phyloP scores from a whole-genome alignment of 1,284 basidiomycete species.

The Ceratobasidium theobromae region DNA sequence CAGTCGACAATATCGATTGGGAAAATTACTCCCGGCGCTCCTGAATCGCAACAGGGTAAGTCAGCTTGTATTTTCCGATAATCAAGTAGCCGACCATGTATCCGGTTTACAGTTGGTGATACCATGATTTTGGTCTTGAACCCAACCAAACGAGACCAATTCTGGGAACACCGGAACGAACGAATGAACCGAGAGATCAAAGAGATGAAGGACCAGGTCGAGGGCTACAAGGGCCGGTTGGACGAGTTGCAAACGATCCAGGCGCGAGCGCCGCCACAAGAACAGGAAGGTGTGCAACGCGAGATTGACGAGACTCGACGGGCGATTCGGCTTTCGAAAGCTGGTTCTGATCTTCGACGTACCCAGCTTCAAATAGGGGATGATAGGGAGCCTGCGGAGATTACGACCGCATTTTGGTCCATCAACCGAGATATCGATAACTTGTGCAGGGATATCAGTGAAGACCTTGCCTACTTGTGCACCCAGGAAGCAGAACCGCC shows the following conservation, averaged over 20 bases:
- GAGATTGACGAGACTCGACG: constrained; percentile 7
- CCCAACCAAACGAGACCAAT: constrained; percentile 6
- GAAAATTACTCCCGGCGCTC: too few species aligned
- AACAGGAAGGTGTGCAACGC: neutral
- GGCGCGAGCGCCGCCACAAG: neutral
- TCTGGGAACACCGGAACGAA: constrained; percentile 21
- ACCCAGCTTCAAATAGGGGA: constrained; percentile 21
- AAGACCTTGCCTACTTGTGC: constrained; percentile 6
- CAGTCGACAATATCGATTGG: too few species aligned
- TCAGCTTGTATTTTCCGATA: neutral
- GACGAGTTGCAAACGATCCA: neutral
- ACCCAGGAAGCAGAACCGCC: neutral
- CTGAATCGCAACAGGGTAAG: neutral
- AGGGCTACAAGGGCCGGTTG: neutral
- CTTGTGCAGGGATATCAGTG: constrained; percentile 16
- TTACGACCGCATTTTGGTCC: constrained; percentile 13
- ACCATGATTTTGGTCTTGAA: constrained; percentile 11
- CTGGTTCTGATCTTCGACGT: constrained; percentile 2
- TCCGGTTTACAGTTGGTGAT: neutral
- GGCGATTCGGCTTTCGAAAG: constrained; percentile 7
- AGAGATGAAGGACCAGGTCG: neutral
- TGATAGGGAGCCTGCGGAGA: constrained; percentile 11
- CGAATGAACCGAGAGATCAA: neutral
- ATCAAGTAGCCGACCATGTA: neutral
- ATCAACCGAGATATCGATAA: constrained; percentile 29